Base-by-base conservation (phyloP, 2,329 filamentous ascomycete species). In the Coleophoma eucalyptorum region DNA sequence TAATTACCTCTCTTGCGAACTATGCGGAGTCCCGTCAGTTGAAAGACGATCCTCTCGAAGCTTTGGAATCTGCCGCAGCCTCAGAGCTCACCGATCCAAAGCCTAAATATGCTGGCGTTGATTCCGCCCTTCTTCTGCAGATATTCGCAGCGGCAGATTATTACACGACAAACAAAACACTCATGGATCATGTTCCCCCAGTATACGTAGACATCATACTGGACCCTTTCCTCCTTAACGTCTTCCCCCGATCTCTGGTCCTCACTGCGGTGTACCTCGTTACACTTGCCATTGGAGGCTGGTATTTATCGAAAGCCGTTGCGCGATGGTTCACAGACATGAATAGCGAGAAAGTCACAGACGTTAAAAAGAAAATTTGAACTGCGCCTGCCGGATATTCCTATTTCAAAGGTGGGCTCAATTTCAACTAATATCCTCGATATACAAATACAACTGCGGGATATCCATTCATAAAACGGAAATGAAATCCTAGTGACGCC, bases 131-230 rank as follows among this genome's bases (percentile, higher is more conserved):
- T 11, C 60, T 67, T 16, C 79, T 97, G 3, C 86, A 83, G 55
- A 75, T 97, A 48, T 77, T 79, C 55, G 82, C 91, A 13, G 83
- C 86, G 18, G 91, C 94, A 43, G 90, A 95, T 62, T 99, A 93
- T 73, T 95, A 89, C 69, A 87, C 89, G 11, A 77, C 83, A 52
- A 80, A 96, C 65, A 69, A 74, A 54, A 78, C 78, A 2, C 78
- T 96, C 62, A 97, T 97, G 93, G 69, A 74, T 45, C 63, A 77
- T 54, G 87, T 89, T 13, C 85, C 86, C 2, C 81, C 84, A 0
- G 90, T 97, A 4, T 73, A 83, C 48, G 87, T 87, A 47, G 93
- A 99, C 60, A 69, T 84, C 67, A 88, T 97, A 61, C 80, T 99
- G 20, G 94, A 97, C 67, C 91, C 91, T 0, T 97, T 86, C 64